Conservation (phyloP, 2,329 filamentous ascomycete genomes). For the Curvularia lunata region DNA sequence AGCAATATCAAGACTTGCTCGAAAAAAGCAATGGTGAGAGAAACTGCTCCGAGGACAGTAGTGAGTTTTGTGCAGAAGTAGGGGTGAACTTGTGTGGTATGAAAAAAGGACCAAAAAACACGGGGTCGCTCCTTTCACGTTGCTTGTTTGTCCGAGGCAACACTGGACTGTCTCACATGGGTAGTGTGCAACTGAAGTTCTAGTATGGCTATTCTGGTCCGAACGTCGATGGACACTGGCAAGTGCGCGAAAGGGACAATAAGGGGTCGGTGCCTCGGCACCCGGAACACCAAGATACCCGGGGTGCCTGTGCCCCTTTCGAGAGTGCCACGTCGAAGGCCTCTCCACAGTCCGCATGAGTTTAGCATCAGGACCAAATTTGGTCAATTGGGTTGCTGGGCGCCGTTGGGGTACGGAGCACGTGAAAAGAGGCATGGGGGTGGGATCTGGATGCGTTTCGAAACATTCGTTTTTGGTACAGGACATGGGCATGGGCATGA, state of each 20-base stretch:
- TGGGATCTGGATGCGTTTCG: not conserved
- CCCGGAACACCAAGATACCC: slow-evolving; percentile 8
- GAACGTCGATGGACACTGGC: not conserved
- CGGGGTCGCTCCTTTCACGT: not conserved
- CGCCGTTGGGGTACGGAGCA: not conserved
- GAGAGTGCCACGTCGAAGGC: not conserved
- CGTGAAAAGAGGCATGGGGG: not conserved
- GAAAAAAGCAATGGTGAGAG: slow-evolving; percentile 6
- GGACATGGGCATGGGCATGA: not conserved
- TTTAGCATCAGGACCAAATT: not conserved
- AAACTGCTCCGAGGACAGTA: not conserved
- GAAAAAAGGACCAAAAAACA: not conserved
- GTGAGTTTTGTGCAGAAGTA: not conserved
- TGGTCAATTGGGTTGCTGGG: not conserved
- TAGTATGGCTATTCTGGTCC: not conserved
- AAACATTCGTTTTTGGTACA: not conserved
- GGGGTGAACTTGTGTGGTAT: not conserved
- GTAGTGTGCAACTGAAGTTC: not conserved
- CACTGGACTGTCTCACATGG: not conserved
- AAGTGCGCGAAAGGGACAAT: not conserved
- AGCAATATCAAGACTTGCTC: slow-evolving; percentile 32
- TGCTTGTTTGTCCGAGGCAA: not conserved
- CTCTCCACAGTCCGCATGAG: not conserved
- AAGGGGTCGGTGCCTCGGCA: slow-evolving; percentile 6
- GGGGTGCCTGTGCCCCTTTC: not conserved